Base-by-base conservation (phyloP, 495 filamentous ascomycete species). In the Lentithecium fluviatile region DNA sequence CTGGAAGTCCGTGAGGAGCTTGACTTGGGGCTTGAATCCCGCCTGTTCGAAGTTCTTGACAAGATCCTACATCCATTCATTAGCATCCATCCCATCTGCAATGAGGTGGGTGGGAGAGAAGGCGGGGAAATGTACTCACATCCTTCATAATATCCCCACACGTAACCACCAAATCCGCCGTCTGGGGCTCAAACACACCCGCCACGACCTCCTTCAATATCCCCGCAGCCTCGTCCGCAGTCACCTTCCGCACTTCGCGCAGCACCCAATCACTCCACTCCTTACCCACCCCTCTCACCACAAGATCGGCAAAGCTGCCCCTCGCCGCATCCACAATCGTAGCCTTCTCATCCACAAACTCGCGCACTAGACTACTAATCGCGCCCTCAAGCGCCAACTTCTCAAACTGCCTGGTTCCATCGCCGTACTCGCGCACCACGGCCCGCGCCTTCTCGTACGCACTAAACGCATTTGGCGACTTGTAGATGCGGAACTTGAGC, bases 61-160 rank as follows among this genome's bases (percentile, higher is more conserved):
- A 47, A 95, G 81, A 37, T 79, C 78, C 90, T 94, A 95, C 81
- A 37, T 79, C 78, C 90, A 94, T 43, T 20, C 40, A 42, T 43
- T 15, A 6, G 63, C 49, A 52, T 49, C 52, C 46, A 42, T 12
- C 1, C 15, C 36, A 15, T 26, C 0, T 20, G 15, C 40, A 53
- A 49, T 19, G 29, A 37, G 57, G n/a, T 32, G 45, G 23, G 13
- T 6, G 23, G 5, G 36, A 7, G 2, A 1, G 3, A 21, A 46
- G 15, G n/a, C 25, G 43, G 19, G 24, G 56, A 37, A 56, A 73
- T 84, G 74, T 77, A 93, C 89, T 79, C n/a, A n/a, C n/a, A n/a
- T n/a, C n/a, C n/a, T 96, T 88, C 82, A 95, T 88, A 42, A 89
- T 82, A 34, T 87, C 85, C 21, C 89, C 88, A 71, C 92, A 95